Evolutionary conservation across 2,329 filamentous ascomycete species (phyloP), one percentile per base, ranked within the genome.

Genomic region (Fusarium caatingaense): DNA sequence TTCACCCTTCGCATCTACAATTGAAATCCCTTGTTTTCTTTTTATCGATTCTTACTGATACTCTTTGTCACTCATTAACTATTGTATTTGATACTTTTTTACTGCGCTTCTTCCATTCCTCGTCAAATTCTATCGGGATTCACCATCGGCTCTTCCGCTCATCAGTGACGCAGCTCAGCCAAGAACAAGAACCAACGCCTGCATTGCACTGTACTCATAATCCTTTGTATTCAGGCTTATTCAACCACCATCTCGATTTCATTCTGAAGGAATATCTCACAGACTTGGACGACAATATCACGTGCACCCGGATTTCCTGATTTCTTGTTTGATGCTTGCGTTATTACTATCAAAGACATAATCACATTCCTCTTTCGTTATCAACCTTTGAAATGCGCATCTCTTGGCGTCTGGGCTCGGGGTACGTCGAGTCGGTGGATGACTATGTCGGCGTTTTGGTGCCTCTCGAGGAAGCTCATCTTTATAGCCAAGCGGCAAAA

Each of bases 401-500:
- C 60, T 74, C 74, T 48, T 79, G 75, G 76, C 68, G 70, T 30
- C 45, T 79, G 32, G 72, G 76, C 46, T 72, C 76, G n/a, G 74
- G 77, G 49, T 75, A 77, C 34, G 73, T 78, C 50, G 84, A 86
- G 71, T 85, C 85, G 4, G 82, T 85, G 28, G 76, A 84, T 64
- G 79, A 86, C 76, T 88, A 87, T 69, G 68, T 80, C 25, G 84
- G 83, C 68, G 85, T 88, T 34, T 74, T 88, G 20, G 77, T 89
- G 13, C 82, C 86, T 23, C 80, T 89, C 3, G 84, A 86, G 20
- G 81, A 88, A 69, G 87, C 87, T 1, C 86, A 88, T 76, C 80
- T 85, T 46, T 83, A 88, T 76, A 87, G 85, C 72, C 83, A 87
- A 69, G 84, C 85, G 16, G 84, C 85, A 20, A 80, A 85, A 56